These are phyloP conservation scores for Hevea brasiliensis DNA, from an alignment of 345 rosid genomes.

Conservation along the genomic window DNA sequence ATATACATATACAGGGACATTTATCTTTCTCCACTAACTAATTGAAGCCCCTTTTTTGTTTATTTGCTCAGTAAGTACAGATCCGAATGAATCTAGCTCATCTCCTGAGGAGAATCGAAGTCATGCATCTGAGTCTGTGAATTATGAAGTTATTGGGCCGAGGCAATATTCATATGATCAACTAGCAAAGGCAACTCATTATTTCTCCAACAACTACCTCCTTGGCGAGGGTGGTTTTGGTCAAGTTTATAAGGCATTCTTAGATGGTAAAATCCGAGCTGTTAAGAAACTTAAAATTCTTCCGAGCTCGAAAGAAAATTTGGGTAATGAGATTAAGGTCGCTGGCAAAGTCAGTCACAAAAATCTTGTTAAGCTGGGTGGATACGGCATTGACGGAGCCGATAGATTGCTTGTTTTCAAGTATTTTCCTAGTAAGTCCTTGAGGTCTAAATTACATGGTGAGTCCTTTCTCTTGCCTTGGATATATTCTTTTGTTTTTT, in stretches of 20 bases:
- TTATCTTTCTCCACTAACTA: no score
- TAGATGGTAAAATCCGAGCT: constrained; percentile 18
- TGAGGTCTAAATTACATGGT: constrained; percentile 31
- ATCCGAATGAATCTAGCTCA: no score
- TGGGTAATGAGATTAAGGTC: constrained; percentile 22
- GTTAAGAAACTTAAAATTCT: constrained; percentile 25
- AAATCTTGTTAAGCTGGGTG: constrained; percentile 24
- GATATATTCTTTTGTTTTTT: no score
- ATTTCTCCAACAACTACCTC: constrained; percentile 9
- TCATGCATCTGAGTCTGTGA: no score
- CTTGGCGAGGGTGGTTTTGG: constrained; percentile 32
- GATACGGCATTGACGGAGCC: constrained; percentile 14
- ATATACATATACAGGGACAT: no score
- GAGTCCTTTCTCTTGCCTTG: neutral
- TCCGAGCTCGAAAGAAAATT: no score
- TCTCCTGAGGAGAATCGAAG: no score
- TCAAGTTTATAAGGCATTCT: constrained; percentile 19
- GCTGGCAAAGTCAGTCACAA: constrained; percentile 19
- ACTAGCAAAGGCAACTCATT: constrained; percentile 15
- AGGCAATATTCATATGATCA: constrained; percentile 4
- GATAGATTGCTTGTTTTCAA: constrained; percentile 23
- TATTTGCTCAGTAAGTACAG: no score
- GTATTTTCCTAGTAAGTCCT: constrained; percentile 22
- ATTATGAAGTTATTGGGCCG: no score
- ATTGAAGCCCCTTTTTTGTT: no score